Evolutionary conservation across 352 stramenopile species (phyloP).

Genomic region (Globisporangium heterothallicum): DNA sequence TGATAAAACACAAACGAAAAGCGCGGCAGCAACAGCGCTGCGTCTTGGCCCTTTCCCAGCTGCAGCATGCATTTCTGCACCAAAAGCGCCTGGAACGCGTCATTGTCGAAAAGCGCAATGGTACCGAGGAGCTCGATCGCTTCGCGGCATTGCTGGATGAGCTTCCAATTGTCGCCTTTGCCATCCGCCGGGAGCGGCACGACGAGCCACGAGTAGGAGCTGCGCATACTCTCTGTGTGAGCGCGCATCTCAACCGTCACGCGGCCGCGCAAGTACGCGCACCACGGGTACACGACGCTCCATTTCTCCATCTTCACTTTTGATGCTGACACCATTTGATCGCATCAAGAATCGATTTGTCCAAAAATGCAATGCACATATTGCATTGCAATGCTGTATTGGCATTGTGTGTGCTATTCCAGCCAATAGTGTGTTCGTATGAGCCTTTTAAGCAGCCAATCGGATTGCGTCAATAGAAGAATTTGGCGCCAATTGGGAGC

Average conservation of each 20-base stretch:
- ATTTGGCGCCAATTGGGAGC: not conserved
- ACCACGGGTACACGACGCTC: slow-evolving; percentile 8
- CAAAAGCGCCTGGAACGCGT: slow-evolving; percentile 6
- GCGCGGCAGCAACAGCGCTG: not conserved
- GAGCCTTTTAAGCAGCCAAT: not conserved
- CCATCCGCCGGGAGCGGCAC: slow-evolving; percentile 6
- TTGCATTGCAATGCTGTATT: not conserved
- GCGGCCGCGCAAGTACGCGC: slow-evolving; percentile 6
- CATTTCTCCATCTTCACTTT: slow-evolving; percentile 4
- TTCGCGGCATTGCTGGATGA: slow-evolving; percentile 8
- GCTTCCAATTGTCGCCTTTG: slow-evolving; percentile 7
- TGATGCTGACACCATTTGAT: not conserved
- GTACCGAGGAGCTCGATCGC: slow-evolving; percentile 8
- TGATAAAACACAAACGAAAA: slow-evolving; percentile 12
- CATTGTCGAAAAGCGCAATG: slow-evolving; percentile 6
- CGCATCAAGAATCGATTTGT: not conserved
- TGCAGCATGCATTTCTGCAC: not conserved
- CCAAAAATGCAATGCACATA: not conserved
- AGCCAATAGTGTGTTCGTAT: not conserved
- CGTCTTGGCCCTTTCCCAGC: not conserved
- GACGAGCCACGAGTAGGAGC: not conserved
- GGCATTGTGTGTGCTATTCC: not conserved
- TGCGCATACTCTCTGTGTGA: not conserved
- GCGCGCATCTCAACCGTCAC: slow-evolving; percentile 3
- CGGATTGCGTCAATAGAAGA: not conserved